These are phyloP conservation scores for Quercus wislizeni DNA, from an alignment of 306 rosid genomes.

Conservation along the genomic window DNA sequence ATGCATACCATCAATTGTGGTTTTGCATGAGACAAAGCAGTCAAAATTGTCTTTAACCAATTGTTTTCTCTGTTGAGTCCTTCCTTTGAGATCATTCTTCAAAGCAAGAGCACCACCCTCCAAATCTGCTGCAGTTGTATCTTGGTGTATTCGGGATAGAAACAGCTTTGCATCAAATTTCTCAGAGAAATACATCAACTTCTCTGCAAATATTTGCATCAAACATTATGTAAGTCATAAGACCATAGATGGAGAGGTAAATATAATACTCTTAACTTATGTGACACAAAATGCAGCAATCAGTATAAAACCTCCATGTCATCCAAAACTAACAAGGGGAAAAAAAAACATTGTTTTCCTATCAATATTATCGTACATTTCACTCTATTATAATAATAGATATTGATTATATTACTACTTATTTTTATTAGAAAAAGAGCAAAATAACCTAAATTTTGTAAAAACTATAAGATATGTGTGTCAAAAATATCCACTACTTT, in stretches of 20 bases:
- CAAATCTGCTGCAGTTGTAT: slow-evolving; percentile 78
- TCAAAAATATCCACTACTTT: too few relatives aligned
- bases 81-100: slow-evolving; percentile 88
- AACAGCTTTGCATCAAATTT: slow-evolving; percentile 84
- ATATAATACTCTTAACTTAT: neutral
- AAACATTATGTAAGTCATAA: slow-evolving; percentile 29
- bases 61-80: slow-evolving; percentile 89
- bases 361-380: neutral
- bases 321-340: slow-evolving; percentile 9
- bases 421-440: too few relatives aligned
- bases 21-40: slow-evolving; percentile 98
- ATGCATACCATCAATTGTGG: slow-evolving; percentile 90
- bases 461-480: too few relatives aligned
- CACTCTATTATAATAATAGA: neutral
- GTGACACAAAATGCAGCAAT: neutral
- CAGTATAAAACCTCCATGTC: slow-evolving; percentile 1
- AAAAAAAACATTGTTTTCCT: neutral
- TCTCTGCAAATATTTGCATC: slow-evolving; percentile 61
- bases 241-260: slow-evolving; percentile 11
- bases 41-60: slow-evolving; percentile 98
- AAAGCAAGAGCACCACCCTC: slow-evolving; percentile 85
- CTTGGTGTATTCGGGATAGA: slow-evolving; percentile 80
- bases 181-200: slow-evolving; percentile 87
- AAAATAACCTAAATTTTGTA: too few relatives aligned
- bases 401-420: neutral